A percentile compares a stretch with the other conserved stretches of the same genome.
Conservation (phyloP, 768 basidiomycete species). For the Lactarius akahatsu region DNA sequence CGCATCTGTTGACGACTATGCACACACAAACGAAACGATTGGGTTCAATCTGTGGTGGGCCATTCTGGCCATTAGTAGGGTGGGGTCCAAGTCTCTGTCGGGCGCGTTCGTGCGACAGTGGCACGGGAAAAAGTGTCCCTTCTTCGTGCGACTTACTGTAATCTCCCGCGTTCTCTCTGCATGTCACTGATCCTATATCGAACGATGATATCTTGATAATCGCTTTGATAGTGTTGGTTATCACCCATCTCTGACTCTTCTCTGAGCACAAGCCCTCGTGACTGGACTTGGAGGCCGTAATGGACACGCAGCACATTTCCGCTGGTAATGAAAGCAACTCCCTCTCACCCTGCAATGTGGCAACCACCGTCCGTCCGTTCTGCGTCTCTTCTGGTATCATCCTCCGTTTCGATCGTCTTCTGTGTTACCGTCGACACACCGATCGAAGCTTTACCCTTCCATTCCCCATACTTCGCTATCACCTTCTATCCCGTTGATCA, state of each 20-base stretch:
- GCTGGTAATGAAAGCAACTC: background rate
- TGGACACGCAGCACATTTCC: too few relatives aligned
- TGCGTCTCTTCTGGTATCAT: background rate
- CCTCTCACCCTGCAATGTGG: background rate
- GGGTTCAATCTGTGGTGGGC: conserved; percentile 1
- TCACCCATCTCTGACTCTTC: too few relatives aligned
- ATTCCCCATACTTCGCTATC: background rate
- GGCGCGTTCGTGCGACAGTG: background rate
- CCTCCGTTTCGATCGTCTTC: background rate
- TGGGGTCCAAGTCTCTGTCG: too few relatives aligned
- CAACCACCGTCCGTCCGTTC: background rate
- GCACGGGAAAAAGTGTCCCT: too few relatives aligned
- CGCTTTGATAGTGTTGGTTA: too few relatives aligned
- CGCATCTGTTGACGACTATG: conserved; percentile 6
- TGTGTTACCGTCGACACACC: background rate
- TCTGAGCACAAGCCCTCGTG: too few relatives aligned
- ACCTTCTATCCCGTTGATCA: background rate
- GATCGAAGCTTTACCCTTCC: background rate
- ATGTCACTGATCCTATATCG: too few relatives aligned
- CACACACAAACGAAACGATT: conserved; percentile 9
- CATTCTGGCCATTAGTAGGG: background rate
- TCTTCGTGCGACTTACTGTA: too few relatives aligned
- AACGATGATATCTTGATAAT: too few relatives aligned
- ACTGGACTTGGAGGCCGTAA: too few relatives aligned
- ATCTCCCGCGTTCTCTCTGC: too few relatives aligned